Base-by-base conservation (phyloP, 2,329 filamentous ascomycete species). In the Colletotrichum eleusines region DNA sequence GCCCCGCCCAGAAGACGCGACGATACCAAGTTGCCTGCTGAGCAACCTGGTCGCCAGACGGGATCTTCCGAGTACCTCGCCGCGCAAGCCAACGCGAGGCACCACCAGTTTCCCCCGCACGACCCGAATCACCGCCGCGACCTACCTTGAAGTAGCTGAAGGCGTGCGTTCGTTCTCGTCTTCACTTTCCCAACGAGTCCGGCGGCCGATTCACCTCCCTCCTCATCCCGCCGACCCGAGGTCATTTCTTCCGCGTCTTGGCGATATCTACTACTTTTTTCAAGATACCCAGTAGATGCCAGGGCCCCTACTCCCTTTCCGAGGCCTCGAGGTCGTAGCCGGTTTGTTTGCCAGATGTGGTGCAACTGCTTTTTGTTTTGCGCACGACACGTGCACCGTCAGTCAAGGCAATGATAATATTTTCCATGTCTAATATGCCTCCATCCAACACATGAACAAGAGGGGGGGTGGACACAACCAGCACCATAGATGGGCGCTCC, bases 21-120 rank as follows among this genome's bases (percentile, higher is more conserved):
- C 58, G 89, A 91, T 72, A 85, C 87, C 74, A 91, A 91, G 78
- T 70, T 89, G 73, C 89, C 88, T 70, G 85, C 85, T 48, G 89
- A 91, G 78, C 85, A 89, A 73, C 87, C 86, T n/a, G 84, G 80
- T 40, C 80, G 84, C 73, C 85, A 87, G 73, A 84, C 81, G 58
- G 84, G 85, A 55, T 84, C 85, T 50, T 77, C 85, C 20, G 85
- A 88, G 76, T 88, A 86, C 84, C 74, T 85, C 65, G 81, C 83
- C 63, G 84, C 86, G 5, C 78, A 81, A 42, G 69, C 68, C 82
- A 85, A 69, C 83, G 75, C 81, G 81, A 73, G 80, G 80, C 66
- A 71, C 51, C 28, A 80, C 78, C 65, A 80, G 46, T 83, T 80
- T 67, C 81, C 80, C 55, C 84, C 84, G 12, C 81, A 83, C 66